Evolutionary conservation across 257 asterid genomes (phyloP), one percentile per base, ranked within the genome.

Genomic region (Fraxinus anomala): DNA sequence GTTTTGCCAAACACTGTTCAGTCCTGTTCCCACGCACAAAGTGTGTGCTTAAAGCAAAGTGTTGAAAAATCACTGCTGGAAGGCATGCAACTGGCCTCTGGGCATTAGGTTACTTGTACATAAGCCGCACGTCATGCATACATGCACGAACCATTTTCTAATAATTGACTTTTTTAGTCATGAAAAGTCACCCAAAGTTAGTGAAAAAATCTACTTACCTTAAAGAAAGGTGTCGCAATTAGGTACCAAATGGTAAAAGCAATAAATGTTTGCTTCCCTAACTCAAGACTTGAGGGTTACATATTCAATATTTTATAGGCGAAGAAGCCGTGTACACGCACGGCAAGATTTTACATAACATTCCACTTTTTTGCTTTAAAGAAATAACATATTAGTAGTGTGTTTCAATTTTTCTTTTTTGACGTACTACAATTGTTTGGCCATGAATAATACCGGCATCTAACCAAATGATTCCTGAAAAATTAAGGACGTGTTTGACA

Each of bases 121-220:
- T 63, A 40, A 47, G 75, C 77, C 78, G 19, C 36, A 79, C 83
- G 86, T 83, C 83, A 83, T 68, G 79, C 81, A 28, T 11, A 66
- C 79, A 34, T 37, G 36, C 24, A 72, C 23, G 77, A 21, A 23
- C 21, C 34, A n/a, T 37, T 14, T 19, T 24, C 9, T 33, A 39
- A 1, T 1, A 4, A 51, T 21, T 2, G 77, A 80, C 69, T 28
- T 40, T 63, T 31, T 70, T 17, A 59, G 74, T 65, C 68, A 70
- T 14, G 34, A 59, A 79, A 79, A 80, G 83, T 81, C 82, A 8
- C 28, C 47, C 66, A 34, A 70, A 81, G 85, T 84, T 76, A 73
- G 83, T 84, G 80, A 73, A 84, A 79, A 69, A 28, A 56, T 63
- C 67, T 81, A 84, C 85, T 81, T 23, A 84, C 85, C 80, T 70